Base-by-base conservation (phyloP, 129 eudicot genomes). In the Mikania micrantha region DNA sequence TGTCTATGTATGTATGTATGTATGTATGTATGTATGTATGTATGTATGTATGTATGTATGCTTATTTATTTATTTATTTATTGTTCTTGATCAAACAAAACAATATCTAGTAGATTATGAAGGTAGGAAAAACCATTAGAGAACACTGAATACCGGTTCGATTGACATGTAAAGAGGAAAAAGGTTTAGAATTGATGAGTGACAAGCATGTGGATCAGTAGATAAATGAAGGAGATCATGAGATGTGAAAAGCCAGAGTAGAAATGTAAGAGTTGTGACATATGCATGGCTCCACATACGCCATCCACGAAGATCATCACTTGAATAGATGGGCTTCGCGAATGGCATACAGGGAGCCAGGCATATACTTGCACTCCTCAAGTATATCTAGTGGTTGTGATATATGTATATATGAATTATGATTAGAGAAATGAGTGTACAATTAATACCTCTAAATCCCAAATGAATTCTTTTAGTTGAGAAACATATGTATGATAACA, bases 281-380 rank as follows among this genome's bases (percentile, higher is more conserved):
- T 80, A 85, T 88, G 96, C 96, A 80, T 84, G 96, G 89, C 96
- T 88, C 92, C 96, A 79, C 79, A 81, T 88, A 88, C 81, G 96
- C 96, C 96, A 88, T 85, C 53, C 69, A 77, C 84, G 50, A 81
- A 83, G 85, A 77, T 70, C 85, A 80, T 64, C 82, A 83, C 49
- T 35, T 16, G n/a, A 44, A 35, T 36, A 79, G 85, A 74, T 78
- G 85, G 73, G 78, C 87, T 83, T 69, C 58, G 77, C 72, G 76
- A 41, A 88, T 88, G 96, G 96, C 96, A 84, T 88, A 88, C 81
- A 83, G 79, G 96, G 96, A 88, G 96, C 90, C 92, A 88, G 62
- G 96, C 96, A 88, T 88, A 79, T 79, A 61, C 47, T 15, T 41
- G 34, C 45, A 47, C 54, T 48, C 72, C 19, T 48, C 72, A 20